Evolutionary conservation across 2,329 filamentous ascomycete species (phyloP).

Genomic region (Colletotrichum sp.): DNA sequence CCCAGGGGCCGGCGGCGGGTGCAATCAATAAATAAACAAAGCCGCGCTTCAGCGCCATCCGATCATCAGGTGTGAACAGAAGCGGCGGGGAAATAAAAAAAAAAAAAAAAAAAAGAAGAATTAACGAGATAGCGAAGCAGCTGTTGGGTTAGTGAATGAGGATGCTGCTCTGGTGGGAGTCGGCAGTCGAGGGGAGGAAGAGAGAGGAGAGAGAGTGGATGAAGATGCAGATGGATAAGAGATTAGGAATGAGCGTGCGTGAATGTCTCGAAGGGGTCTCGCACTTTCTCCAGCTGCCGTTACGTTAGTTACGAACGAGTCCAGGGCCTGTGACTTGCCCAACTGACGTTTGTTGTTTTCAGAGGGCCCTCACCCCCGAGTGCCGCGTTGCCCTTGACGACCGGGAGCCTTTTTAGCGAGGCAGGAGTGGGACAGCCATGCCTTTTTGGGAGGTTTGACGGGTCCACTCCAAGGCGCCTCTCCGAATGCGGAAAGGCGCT

Average conservation of each 20-base stretch:
- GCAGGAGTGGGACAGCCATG: neutral
- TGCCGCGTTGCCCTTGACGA: conserved; percentile 20
- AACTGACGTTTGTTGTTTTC: conserved; percentile 25
- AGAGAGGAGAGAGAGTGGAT: neutral
- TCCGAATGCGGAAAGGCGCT: neutral
- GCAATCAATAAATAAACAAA: conserved; percentile 22
- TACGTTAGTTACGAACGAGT: neutral
- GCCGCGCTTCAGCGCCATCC: conserved; percentile 18
- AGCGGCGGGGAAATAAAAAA: neutral
- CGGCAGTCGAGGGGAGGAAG: neutral
- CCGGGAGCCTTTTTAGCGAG: conserved; percentile 22
- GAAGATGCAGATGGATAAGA: conserved; percentile 20
- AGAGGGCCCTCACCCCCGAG: neutral
- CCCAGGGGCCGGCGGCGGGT: too few relatives aligned
- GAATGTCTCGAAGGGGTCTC: conserved; percentile 7
- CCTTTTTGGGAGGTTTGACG: neutral
- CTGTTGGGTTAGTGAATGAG: conserved; percentile 11
- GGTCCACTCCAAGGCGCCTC: too few relatives aligned
- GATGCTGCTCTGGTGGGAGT: neutral
- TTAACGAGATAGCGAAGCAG: neutral
- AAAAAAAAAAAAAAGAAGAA: neutral
- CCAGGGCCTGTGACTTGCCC: neutral
- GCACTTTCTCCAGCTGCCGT: neutral
- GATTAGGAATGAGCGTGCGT: neutral
- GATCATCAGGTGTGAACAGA: conserved; percentile 3